Evolutionary conservation across 345 rosid genomes (phyloP).

Genomic region (Salix udensis): DNA sequence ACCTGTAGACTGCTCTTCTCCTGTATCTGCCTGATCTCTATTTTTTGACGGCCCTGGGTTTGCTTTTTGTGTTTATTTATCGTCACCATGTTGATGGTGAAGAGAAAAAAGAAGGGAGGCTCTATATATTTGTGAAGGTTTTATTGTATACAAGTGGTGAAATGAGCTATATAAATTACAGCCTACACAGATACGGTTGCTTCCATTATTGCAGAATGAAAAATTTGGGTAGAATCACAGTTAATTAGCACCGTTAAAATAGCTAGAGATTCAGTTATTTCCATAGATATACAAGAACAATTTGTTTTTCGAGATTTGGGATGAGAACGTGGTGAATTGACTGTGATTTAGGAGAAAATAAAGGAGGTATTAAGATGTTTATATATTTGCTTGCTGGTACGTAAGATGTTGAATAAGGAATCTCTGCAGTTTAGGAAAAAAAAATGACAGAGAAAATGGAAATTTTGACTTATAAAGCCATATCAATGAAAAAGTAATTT

Average conservation of each 20-base stretch:
- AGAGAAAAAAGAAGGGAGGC: not conserved
- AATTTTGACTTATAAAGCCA: too few species aligned
- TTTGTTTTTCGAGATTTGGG: not conserved
- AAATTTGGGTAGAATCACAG: not conserved
- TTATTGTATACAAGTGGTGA: not conserved
- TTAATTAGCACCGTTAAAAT: not conserved
- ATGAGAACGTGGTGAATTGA: not conserved
- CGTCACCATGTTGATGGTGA: not conserved
- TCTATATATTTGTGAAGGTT: not conserved
- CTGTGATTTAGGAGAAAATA: not conserved
- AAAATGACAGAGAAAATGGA: too few species aligned
- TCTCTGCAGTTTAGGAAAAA: too few species aligned
- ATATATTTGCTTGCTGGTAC: too few species aligned
- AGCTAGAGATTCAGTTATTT: not conserved
- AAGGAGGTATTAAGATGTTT: not conserved
- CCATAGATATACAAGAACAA: not conserved
- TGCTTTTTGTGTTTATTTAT: constrained; percentile 16
- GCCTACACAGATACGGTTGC: not conserved
- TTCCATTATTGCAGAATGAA: too few species aligned
- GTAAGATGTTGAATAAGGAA: too few species aligned
- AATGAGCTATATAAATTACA: not conserved
- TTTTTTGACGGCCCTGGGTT: constrained; percentile 13
- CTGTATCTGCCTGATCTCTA: constrained; percentile 15
- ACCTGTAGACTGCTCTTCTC: constrained; percentile 16
- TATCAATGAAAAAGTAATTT: too few species aligned